Percentiles rank a stretch among this genome's conserved stretches.
Conservation (phyloP, 116 monocot genomes). For the Papilionanthe hybrid region DNA sequence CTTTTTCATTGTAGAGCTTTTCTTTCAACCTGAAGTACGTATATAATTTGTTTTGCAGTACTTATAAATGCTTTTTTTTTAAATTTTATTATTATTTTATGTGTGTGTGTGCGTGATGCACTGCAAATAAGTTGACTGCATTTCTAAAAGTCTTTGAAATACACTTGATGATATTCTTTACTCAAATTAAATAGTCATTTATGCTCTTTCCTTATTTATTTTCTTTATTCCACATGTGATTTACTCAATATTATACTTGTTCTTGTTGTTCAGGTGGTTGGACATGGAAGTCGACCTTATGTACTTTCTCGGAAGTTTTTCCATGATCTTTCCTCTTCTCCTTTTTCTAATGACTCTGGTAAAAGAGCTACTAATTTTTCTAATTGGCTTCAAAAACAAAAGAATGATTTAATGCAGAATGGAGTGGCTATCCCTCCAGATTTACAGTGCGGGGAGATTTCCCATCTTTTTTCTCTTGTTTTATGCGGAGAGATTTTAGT, state of each 20-base stretch:
- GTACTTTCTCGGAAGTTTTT: constrained; percentile 70
- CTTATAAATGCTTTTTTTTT: background rate
- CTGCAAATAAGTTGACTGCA: background rate
- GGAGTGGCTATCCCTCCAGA: constrained; percentile 44
- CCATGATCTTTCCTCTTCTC: constrained; percentile 57
- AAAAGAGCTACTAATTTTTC: constrained; percentile 64
- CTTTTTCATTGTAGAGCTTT: background rate
- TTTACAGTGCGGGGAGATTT: constrained; percentile 81
- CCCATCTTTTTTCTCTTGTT: constrained; percentile 76
- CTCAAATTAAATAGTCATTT: background rate
- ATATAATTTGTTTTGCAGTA: background rate
- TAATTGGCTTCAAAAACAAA: constrained; percentile 48
- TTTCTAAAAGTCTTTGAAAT: background rate
- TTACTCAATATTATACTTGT: constrained; percentile 5
- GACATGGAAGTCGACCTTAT: constrained; percentile 53
- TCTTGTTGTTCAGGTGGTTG: constrained; percentile 42
- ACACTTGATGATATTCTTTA: background rate
- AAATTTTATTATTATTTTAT: no score
- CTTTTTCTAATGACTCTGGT: constrained; percentile 80
- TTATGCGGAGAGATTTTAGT: constrained; percentile 54
- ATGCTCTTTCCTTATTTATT: background rate
- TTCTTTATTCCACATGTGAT: background rate
- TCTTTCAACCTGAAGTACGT: background rate
- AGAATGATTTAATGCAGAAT: constrained; percentile 33
- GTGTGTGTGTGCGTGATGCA: background rate